Evolutionary conservation across 2,329 filamentous ascomycete species (phyloP).

Genomic region (Nothophoma quercina): DNA sequence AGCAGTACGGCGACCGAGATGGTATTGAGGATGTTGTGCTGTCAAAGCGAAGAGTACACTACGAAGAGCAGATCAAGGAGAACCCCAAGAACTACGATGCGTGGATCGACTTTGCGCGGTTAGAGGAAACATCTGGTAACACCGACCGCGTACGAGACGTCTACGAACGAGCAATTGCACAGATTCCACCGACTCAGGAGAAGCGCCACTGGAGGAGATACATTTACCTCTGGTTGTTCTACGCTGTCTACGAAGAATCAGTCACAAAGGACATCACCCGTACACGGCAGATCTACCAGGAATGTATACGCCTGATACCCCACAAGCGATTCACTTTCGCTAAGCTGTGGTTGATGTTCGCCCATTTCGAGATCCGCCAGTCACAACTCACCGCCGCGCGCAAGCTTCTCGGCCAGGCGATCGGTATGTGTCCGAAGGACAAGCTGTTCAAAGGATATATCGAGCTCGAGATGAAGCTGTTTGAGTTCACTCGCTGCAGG

Average conservation of each 20-base stretch:
- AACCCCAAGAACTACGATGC: conserved; percentile 96
- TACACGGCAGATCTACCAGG: conserved; percentile 87
- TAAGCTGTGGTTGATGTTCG: conserved; percentile 93
- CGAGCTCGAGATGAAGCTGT: conserved; percentile 88
- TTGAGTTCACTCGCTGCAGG: conserved; percentile 91
- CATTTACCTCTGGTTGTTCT: conserved; percentile 98
- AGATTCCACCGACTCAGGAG: conserved; percentile 92
- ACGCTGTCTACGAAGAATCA: conserved; percentile 93
- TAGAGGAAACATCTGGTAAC: conserved; percentile 88
- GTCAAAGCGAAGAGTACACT: conserved; percentile 90
- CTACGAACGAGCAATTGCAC: conserved; percentile 94
- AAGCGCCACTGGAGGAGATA: conserved; percentile 98
- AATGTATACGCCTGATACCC: conserved; percentile 85
- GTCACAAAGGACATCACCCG: conserved; percentile 79
- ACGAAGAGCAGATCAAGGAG: conserved; percentile 92
- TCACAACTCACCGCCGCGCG: conserved; percentile 79
- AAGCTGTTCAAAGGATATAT: conserved; percentile 94
- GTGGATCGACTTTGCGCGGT: conserved; percentile 93
- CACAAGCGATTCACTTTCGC: conserved; percentile 98
- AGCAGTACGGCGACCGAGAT: conserved; percentile 92
- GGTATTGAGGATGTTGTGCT: conserved; percentile 95
- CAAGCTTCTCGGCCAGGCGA: conserved; percentile 87
- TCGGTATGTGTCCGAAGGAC: conserved; percentile 96
- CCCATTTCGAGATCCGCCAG: conserved; percentile 85
- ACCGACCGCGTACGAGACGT: conserved; percentile 85